Evolutionary conservation across 805 yeast genomes (phyloP).

Genomic region (Sporopachydermia lactativora): DNA sequence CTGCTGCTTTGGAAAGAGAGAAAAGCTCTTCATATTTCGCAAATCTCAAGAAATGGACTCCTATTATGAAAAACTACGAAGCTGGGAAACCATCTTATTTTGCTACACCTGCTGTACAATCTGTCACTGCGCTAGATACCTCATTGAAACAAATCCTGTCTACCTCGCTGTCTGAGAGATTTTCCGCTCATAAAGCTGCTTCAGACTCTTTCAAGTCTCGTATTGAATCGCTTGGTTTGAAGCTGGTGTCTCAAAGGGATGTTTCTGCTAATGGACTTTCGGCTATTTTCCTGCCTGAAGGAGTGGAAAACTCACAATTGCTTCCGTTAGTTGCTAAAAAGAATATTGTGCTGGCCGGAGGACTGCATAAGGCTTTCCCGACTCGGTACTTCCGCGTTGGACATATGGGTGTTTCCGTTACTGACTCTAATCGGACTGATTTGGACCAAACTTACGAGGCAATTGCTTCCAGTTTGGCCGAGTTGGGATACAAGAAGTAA

Average conservation of each 20-base stretch:
- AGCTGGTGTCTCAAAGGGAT: slow-evolving; percentile 35
- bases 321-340: slow-evolving; percentile 31
- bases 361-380: slow-evolving; percentile 54
- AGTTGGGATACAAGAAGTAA: slow-evolving; percentile 21
- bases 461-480: slow-evolving; percentile 28
- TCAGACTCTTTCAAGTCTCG: slow-evolving; percentile 41
- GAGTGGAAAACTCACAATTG: slow-evolving; percentile 42
- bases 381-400: slow-evolving; percentile 68
- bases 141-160: slow-evolving; percentile 47
- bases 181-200: slow-evolving; percentile 37
- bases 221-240: slow-evolving; percentile 33
- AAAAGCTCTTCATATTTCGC: slow-evolving; percentile 33
- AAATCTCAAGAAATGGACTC: slow-evolving; percentile 60
- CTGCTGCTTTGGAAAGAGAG: slow-evolving; percentile 32
- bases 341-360: slow-evolving; percentile 64
- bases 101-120: slow-evolving; percentile 69
- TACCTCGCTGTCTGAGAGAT: slow-evolving; percentile 32
- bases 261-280: slow-evolving; percentile 62
- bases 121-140: slow-evolving; percentile 51
- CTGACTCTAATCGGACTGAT: slow-evolving; percentile 31
- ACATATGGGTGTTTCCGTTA: slow-evolving; percentile 63
- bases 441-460: slow-evolving; percentile 31
- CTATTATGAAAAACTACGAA: slow-evolving; percentile 61
- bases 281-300: slow-evolving; percentile 57
- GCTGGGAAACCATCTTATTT: slow-evolving; percentile 50